Conservation (phyloP, 1,139 yeast species). For the Scheffersomyces insectosa region DNA sequence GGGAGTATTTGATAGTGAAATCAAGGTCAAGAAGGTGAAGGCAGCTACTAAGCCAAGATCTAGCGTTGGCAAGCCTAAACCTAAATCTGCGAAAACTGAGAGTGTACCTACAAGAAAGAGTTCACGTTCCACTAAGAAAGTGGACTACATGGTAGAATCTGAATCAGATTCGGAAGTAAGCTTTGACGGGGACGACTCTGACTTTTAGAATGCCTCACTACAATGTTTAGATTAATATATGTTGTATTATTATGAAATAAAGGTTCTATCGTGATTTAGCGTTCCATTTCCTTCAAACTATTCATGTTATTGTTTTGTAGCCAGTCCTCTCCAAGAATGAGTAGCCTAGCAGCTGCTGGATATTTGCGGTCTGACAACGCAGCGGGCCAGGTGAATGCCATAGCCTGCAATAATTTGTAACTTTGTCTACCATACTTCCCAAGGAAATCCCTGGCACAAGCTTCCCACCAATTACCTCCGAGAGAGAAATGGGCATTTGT, state of each 20-base stretch:
- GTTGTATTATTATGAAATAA: not conserved
- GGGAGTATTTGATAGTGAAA: constrained; percentile 3
- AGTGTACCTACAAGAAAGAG: constrained; percentile 44
- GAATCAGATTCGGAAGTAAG: constrained; percentile 25
- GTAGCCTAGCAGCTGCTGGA: constrained; percentile 78
- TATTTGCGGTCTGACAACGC: constrained; percentile 49
- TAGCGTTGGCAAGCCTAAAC: constrained; percentile 1
- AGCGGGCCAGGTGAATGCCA: constrained; percentile 51
- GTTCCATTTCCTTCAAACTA: constrained; percentile 54
- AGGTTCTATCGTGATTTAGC: constrained; percentile 14
- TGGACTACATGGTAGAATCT: constrained; percentile 39
- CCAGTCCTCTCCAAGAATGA: constrained; percentile 81
- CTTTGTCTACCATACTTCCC: constrained; percentile 70
- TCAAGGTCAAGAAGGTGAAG: constrained; percentile 6
- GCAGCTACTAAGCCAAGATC: constrained; percentile 1
- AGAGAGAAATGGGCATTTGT: constrained; percentile 72
- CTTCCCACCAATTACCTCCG: constrained; percentile 91
- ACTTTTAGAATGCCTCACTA: not conserved
- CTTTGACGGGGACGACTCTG: constrained; percentile 17
- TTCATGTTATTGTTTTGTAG: constrained; percentile 42
- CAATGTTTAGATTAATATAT: not conserved
- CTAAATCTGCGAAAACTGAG: constrained; percentile 1
- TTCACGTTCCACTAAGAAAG: constrained; percentile 34
- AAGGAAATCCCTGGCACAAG: constrained; percentile 60
- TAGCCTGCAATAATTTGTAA: constrained; percentile 51